A percentile compares a stretch with the other conserved stretches of the same genome.
phyloP scores from a whole-genome alignment of 148 eudicot species.

The Agrostemma githago region DNA sequence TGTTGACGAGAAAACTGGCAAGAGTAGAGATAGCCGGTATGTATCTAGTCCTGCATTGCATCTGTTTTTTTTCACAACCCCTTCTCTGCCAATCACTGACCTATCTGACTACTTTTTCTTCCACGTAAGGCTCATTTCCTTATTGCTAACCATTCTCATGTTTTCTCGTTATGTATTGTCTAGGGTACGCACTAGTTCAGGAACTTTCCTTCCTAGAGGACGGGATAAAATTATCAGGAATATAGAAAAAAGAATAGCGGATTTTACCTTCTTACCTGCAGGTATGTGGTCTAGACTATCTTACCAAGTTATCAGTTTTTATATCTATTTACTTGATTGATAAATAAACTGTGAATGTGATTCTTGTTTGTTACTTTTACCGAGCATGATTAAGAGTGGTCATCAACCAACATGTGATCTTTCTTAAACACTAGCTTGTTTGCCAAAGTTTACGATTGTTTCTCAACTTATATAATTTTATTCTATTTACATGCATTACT shows the following conservation, averaged over 20 bases:
- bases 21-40: slow-evolving; percentile 80
- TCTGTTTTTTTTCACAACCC: not conserved
- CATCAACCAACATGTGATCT: not conserved
- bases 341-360: not conserved
- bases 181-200: slow-evolving; percentile 94
- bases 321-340: not conserved
- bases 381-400: not conserved
- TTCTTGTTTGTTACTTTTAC: not conserved
- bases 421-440: not conserved
- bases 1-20: slow-evolving; percentile 76
- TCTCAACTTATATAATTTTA: not conserved
- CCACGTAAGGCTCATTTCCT: not conserved
- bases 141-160: slow-evolving; percentile 5
- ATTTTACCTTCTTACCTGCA: slow-evolving; percentile 79
- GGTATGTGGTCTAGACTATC: slow-evolving; percentile 43
- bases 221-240: slow-evolving; percentile 57
- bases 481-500: not conserved
- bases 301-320: not conserved
- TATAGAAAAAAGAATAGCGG: slow-evolving; percentile 91
- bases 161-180: slow-evolving; percentile 12
- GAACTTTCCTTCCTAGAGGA: slow-evolving; percentile 79
- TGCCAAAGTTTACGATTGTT: not conserved
- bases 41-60: slow-evolving; percentile 5
- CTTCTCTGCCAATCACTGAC: not conserved
- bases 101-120: not conserved